Evolutionary conservation across 306 rosid genomes (phyloP), one percentile per base, ranked within the genome.

Genomic region (Prunus campanulata): DNA sequence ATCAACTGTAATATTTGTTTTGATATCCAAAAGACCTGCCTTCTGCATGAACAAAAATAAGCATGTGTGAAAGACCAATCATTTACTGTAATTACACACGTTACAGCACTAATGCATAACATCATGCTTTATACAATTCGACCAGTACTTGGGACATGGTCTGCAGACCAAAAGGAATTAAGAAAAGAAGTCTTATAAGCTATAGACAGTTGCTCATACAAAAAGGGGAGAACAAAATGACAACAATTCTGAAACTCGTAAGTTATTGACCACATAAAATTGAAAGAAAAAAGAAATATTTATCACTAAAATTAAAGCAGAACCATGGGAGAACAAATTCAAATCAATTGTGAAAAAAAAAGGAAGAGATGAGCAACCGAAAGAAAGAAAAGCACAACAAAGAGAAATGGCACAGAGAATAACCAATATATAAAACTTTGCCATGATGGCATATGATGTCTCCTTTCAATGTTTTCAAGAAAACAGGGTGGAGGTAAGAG

Each of bases 21-120:
- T 49, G 99, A 96, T 79, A 96, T 96, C 99, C 99, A 96, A 85
- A 89, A 88, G 84, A 92, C 99, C 73, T 96, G 99, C 84, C 99
- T 81, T 79, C 99, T 92, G 94, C 83, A 87, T 66, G 22, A 79
- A 73, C 64, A 65, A n/a, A 65, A 49, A 75, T 48, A 59, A 56
- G 55, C 55, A 49, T n/a, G 47, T 54, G 68, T 76, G 61, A 82
- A 78, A 78, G 75, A 72, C 74, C 74, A 69, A 51, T 70, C 48
- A 68, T 48, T 68, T 12, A 47, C 39, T 25, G 10, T 49, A 24
- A 24, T 24, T 68, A 79, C 74, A 82, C 29, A 63, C 14, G 68
- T 63, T 14, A 71, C 69, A 69, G 69, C 22, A 75, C 75, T 59
- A 27, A 39, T 69, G 56, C 68, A 8, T 29, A 18, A n/a, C 35